phyloP scores from a whole-genome alignment of 495 filamentous ascomycete species.

The Physcia stellaris region DNA sequence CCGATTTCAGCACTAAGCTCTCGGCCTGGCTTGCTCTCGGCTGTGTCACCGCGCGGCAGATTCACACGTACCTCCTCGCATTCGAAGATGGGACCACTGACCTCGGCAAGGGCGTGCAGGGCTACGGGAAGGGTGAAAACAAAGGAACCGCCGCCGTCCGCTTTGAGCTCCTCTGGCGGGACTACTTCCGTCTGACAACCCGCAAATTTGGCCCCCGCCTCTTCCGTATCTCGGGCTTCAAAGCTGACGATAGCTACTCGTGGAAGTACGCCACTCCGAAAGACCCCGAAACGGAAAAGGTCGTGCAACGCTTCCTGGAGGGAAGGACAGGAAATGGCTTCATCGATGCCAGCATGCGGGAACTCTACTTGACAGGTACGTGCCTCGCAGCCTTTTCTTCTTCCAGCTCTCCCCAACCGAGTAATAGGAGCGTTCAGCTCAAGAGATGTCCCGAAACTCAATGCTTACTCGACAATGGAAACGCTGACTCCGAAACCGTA shows the following conservation, averaged over 20 bases:
- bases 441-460: no score
- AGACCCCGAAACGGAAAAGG: slow-evolving; percentile 11
- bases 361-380: slow-evolving; percentile 54
- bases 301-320: slow-evolving; percentile 37
- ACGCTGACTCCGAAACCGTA: no score
- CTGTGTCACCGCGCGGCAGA: slow-evolving; percentile 50
- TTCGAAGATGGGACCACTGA: slow-evolving; percentile 39
- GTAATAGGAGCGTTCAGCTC: no score
- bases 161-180: slow-evolving; percentile 60
- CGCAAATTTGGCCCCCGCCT: slow-evolving; percentile 47
- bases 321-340: slow-evolving; percentile 55
- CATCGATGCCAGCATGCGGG: slow-evolving; percentile 57
- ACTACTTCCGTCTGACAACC: slow-evolving; percentile 60
- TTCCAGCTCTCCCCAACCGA: no score
- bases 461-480: no score
- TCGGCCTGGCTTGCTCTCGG: slow-evolving; percentile 56
- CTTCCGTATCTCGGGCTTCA: slow-evolving; percentile 47
- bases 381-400: no score
- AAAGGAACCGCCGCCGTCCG: slow-evolving; percentile 52
- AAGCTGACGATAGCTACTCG: slow-evolving; percentile 22
- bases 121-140: slow-evolving; percentile 51
- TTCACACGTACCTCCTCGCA: slow-evolving; percentile 44
- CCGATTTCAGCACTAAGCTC: slow-evolving; percentile 56
- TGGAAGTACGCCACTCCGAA: slow-evolving; percentile 19
- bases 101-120: slow-evolving; percentile 20